Evolutionary conservation across 805 yeast genomes (phyloP), one percentile per base, ranked within the genome.

Genomic region (Maudiozyma saulgeensis): DNA sequence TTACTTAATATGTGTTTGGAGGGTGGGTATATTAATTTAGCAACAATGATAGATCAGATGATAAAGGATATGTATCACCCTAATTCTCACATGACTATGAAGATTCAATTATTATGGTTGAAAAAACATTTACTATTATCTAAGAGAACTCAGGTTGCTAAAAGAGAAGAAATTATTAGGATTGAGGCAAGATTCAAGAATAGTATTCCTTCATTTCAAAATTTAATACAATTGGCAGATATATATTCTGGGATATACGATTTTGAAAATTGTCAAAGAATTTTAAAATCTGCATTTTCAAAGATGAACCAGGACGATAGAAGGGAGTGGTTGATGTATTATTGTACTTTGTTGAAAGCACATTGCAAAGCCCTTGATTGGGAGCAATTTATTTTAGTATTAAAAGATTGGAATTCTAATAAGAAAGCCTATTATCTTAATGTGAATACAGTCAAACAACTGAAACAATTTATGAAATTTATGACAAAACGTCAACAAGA

Each of bases 321-420:
- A 28, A 46, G 46, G 15, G 58, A 59, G 21, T 58, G 61, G 66
- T 46, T 44, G 26, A 50, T 56, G 41, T 62, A 56, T 43, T 62
- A 63, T 37, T 51, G 53, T 49, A 53, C 53, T 9, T 47, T 53
- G 4, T 42, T 61, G 28, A 57, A 56, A 45, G 15, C 56, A 1
- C 44, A 55, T n/a, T 51, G 61, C 1, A 49, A 56, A 25, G 41
- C 41, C 13, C 45, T 53, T 31, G 52, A 58, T 26, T 28, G 51
- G 6, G 51, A 43, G 8, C 43, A 45, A 3, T 61, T 61, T 42
- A 37, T 50, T 4, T n/a, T 39, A 15, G 23, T 47, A 4, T 43
- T 64, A 16, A 49, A 43, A 23, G 60, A 61, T n/a, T 64, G 68
- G 67, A 55, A 59, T 45, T 15, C n/a, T 8, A 61, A 61, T 43